Base-by-base conservation (phyloP, 2,329 filamentous ascomycete genomes). In the Fusarium devonianum region DNA sequence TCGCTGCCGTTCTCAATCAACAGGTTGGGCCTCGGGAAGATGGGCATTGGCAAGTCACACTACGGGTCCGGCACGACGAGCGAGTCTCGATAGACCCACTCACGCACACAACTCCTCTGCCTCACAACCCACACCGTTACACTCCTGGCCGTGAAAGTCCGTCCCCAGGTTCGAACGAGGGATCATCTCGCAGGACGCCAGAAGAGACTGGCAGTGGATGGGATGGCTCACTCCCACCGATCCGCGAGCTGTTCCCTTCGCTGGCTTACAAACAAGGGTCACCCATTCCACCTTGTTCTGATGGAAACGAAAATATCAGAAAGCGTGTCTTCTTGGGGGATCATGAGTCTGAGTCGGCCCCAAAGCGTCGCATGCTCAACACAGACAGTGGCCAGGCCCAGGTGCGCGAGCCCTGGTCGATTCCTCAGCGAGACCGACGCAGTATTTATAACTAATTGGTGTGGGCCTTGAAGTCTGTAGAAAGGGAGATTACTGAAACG, bases 281-380 rank as follows among this genome's bases (percentile, higher is more conserved):
- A 0, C 12, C 30, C 22, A 13, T 22, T 4, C 5, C 40, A 6
- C 13, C 14, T 1, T 12, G 12, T 8, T 13, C n/a, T n/a, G 36
- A 44, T 10, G n/a, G n/a, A 8, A 21, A 26, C 13, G 11, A 12
- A 11, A 38, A 12, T 6, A 21, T 13, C 16, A 17, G 25, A 25
- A 56, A 56, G 40, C 51, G 51, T n/a, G 30, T 16, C 21, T 19
- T 35, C 16, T 23, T 32, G 8, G 35, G 26, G 4, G 37, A 32
- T 5, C 29, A 43, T 18, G 29, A 21, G 17, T 14, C 44, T 12
- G 19, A 35, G 12, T 22, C 39, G 9, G 18, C 26, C 12, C 30
- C 37, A 13, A 58, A 58, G 51, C 51, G 56, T 17, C 46, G 38
- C 23, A 39, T 22, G 17, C 56, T 58, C 35, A 40, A 56, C 11